Conservation (phyloP, 805 yeast species). For the Teunomyces stri region DNA sequence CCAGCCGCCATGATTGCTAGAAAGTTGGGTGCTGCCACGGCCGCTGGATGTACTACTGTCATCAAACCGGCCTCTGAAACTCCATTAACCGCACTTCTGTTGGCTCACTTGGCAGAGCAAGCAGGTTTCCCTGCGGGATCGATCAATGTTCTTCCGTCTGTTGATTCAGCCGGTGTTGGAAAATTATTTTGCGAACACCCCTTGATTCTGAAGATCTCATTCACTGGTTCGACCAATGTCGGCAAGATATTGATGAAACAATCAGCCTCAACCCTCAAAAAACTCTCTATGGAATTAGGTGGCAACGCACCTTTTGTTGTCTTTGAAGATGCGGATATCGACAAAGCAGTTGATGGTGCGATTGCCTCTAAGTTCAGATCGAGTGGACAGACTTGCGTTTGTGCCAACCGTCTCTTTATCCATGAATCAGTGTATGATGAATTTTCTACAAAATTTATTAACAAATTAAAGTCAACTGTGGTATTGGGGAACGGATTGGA, state of each 20-base stretch:
- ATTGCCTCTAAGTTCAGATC: slow-evolving; percentile 69
- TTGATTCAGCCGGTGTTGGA: slow-evolving; percentile 49
- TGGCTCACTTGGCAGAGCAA: slow-evolving; percentile 56
- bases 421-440: slow-evolving; percentile 65
- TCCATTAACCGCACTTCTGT: slow-evolving; percentile 69
- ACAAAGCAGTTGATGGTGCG: slow-evolving; percentile 64
- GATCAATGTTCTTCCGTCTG: slow-evolving; percentile 59
- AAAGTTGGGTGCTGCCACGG: slow-evolving; percentile 72
- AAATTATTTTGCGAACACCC: slow-evolving; percentile 48
- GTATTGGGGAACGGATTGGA: slow-evolving; percentile 64
- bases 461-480: slow-evolving; percentile 33
- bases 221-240: slow-evolving; percentile 76
- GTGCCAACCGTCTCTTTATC: slow-evolving; percentile 70
- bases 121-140: slow-evolving; percentile 76
- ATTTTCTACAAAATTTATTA: slow-evolving; percentile 50
- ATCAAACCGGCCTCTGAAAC: slow-evolving; percentile 78
- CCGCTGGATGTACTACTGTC: slow-evolving; percentile 77
- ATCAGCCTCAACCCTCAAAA: slow-evolving; percentile 61
- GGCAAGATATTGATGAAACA: slow-evolving; percentile 68
- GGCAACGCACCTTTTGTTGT: slow-evolving; percentile 81
- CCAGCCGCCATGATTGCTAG: slow-evolving; percentile 78
- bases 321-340: slow-evolving; percentile 70
- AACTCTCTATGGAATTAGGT: slow-evolving; percentile 71
- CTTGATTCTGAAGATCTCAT: slow-evolving; percentile 62
- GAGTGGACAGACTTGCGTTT: slow-evolving; percentile 79